Evolutionary conservation across 1,139 yeast species (phyloP).

Genomic region (Wickerhamomyces sp.): DNA sequence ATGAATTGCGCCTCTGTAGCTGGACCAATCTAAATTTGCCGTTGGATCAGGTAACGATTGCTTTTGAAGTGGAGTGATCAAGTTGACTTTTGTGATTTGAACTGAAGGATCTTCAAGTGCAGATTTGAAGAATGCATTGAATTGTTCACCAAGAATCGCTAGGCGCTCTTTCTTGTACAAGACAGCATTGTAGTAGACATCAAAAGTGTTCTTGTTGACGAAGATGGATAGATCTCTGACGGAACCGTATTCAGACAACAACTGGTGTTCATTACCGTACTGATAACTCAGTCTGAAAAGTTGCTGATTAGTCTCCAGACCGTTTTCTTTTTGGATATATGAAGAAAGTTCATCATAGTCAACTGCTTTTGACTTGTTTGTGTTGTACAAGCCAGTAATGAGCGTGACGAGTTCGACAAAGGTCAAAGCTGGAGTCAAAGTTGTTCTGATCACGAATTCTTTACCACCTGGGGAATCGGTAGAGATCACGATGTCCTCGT

Average conservation of each 20-base stretch:
- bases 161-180: slow-evolving; percentile 71
- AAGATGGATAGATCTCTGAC: slow-evolving; percentile 61
- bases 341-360: slow-evolving; percentile 56
- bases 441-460: slow-evolving; percentile 58
- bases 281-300: slow-evolving; percentile 47
- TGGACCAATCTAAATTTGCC: slow-evolving; percentile 80
- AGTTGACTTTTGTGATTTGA: slow-evolving; percentile 54
- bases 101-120: slow-evolving; percentile 33
- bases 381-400: slow-evolving; percentile 39
- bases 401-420: slow-evolving; percentile 47
- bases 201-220: slow-evolving; percentile 29
- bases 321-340: slow-evolving; percentile 42
- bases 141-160: slow-evolving; percentile 66
- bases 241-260: slow-evolving; percentile 44
- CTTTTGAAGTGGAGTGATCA: slow-evolving; percentile 61
- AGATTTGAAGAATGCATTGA: slow-evolving; percentile 44
- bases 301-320: slow-evolving; percentile 49
- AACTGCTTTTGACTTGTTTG: slow-evolving; percentile 37
- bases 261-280: slow-evolving; percentile 38
- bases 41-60: slow-evolving; percentile 81
- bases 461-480: slow-evolving; percentile 43
- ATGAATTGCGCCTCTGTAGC: slow-evolving; percentile 91
- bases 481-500: slow-evolving; percentile 86
- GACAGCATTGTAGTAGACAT: slow-evolving; percentile 67
- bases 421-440: slow-evolving; percentile 45